Evolutionary conservation across 768 basidiomycete species (phyloP).

Genomic region (Galerina marginata): DNA sequence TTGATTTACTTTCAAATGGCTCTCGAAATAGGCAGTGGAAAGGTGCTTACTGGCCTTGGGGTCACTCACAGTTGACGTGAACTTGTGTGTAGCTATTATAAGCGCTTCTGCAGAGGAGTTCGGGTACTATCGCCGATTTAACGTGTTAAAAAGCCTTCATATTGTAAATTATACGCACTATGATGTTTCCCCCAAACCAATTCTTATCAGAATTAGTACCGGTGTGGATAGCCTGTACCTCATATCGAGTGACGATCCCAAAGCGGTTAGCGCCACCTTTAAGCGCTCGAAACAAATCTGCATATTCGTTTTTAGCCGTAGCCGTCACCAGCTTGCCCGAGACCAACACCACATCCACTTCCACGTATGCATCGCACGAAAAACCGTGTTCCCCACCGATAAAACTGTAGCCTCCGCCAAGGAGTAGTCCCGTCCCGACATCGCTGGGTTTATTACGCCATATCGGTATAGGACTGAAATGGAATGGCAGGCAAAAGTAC

Average conservation of each 20-base stretch:
- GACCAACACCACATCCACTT: slow-evolving; percentile 48
- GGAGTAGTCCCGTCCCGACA: slow-evolving; percentile 49
- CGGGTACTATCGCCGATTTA: slow-evolving; percentile 32
- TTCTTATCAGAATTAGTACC: slow-evolving; percentile 41
- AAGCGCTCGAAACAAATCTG: slow-evolving; percentile 50
- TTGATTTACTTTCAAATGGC: neutral
- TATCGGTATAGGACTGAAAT: no score
- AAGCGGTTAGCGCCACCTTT: slow-evolving; percentile 53
- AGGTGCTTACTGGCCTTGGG: slow-evolving; percentile 41
- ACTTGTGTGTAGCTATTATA: slow-evolving; percentile 42
- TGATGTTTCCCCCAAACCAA: slow-evolving; percentile 45
- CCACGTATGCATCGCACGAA: slow-evolving; percentile 41
- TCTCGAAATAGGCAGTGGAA: slow-evolving; percentile 1
- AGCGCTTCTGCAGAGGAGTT: slow-evolving; percentile 44
- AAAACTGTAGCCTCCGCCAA: slow-evolving; percentile 49
- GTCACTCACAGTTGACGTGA: slow-evolving; percentile 40
- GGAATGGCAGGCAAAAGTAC: neutral
- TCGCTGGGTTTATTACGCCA: slow-evolving; percentile 29
- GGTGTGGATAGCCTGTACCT: slow-evolving; percentile 43
- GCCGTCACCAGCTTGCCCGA: slow-evolving; percentile 46
- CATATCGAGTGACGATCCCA: slow-evolving; percentile 50
- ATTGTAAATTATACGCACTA: slow-evolving; percentile 30
- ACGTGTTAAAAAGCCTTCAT: neutral
- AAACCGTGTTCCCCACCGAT: slow-evolving; percentile 46
- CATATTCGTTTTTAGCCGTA: slow-evolving; percentile 42